Conservation (phyloP, 2,329 filamentous ascomycete genomes). For the Cercospora sojina region DNA sequence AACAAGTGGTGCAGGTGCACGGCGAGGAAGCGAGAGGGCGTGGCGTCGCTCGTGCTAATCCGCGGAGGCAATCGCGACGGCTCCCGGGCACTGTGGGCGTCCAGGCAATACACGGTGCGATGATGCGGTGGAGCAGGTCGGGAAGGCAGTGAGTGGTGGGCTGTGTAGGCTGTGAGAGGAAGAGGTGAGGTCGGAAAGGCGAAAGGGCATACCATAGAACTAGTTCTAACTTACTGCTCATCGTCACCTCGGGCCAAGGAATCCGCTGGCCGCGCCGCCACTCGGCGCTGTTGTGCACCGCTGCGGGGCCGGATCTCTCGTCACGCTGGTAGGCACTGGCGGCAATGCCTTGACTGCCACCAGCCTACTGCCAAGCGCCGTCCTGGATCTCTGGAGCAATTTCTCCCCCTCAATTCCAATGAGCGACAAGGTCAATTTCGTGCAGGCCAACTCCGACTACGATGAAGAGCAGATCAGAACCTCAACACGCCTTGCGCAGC, state of each 20-base stretch:
- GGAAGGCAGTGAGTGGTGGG: neutral
- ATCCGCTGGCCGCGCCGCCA: neutral
- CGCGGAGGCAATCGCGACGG: neutral
- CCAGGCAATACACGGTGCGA: neutral
- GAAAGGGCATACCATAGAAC: neutral
- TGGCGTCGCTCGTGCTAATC: neutral
- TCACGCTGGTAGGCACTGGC: neutral
- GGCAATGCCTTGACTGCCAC: neutral
- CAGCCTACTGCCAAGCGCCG: neutral
- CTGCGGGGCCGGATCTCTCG: neutral
- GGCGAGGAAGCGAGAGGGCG: neutral
- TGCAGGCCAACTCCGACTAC: slow-evolving; percentile 25
- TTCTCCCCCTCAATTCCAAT: neutral
- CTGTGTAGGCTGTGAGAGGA: neutral
- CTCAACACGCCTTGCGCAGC: slow-evolving; percentile 14
- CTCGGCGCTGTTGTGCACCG: neutral
- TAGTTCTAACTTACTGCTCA: too few species aligned
- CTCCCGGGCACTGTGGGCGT: neutral
- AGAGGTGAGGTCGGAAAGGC: neutral
- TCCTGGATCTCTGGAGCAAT: neutral
- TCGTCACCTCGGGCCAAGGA: neutral
- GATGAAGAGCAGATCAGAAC: slow-evolving; percentile 18
- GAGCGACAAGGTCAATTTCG: slow-evolving; percentile 19
- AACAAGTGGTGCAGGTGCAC: neutral
- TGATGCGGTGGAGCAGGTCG: neutral